These are phyloP conservation scores for Quercus parvula DNA, from an alignment of 306 rosid genomes.

Conservation along the genomic window DNA sequence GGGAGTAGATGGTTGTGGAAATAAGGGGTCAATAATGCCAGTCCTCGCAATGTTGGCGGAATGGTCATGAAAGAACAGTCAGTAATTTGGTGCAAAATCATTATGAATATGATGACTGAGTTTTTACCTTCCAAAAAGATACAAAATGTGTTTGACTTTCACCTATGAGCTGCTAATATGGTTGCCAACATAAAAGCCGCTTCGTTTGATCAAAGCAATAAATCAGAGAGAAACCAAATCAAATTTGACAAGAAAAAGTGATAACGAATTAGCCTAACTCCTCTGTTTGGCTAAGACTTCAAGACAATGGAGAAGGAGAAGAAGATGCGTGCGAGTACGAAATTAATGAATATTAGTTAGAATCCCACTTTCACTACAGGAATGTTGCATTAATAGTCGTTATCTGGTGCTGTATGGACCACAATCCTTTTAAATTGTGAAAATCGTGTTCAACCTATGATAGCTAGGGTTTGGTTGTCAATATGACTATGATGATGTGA, in stretches of 20 bases:
- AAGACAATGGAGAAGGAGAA: not conserved
- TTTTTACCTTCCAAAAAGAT: slow-evolving; percentile 5
- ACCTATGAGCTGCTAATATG: not conserved
- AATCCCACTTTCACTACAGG: not conserved
- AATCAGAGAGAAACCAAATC: too few relatives aligned
- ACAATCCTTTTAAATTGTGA: too few relatives aligned
- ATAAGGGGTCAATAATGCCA: not conserved
- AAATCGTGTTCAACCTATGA: not conserved
- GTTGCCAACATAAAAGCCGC: not conserved
- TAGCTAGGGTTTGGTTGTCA: not conserved
- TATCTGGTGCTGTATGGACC: too few relatives aligned
- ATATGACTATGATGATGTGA: not conserved
- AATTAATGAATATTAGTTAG: not conserved
- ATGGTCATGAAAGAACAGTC: not conserved
- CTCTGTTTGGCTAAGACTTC: not conserved
- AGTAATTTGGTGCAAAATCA: slow-evolving; percentile 8
- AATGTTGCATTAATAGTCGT: too few relatives aligned
- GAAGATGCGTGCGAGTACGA: not conserved
- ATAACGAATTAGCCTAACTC: not conserved
- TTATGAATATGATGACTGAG: not conserved
- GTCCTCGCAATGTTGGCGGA: not conserved
- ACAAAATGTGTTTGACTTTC: not conserved
- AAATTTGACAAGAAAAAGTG: not conserved
- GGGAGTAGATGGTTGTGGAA: not conserved
- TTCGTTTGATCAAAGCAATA: not conserved